A percentile compares a stretch with the other conserved stretches of the same genome.
Conservation (phyloP, 2,329 filamentous ascomycete species). For the Aspergillus pseudoviridinutans region DNA sequence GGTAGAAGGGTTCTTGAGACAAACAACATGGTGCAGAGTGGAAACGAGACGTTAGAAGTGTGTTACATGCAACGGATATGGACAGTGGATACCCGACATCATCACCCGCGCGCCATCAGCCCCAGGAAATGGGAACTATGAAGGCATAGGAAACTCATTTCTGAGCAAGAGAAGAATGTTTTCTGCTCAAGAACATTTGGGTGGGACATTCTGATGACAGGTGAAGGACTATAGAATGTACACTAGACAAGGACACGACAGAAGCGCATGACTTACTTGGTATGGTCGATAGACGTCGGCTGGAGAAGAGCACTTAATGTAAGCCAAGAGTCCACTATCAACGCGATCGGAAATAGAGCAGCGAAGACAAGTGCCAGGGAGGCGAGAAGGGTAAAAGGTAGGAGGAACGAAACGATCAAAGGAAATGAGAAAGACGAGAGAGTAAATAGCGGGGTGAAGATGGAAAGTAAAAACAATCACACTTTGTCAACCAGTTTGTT, state of each 20-base stretch:
- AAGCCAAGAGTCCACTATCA: conserved; percentile 15
- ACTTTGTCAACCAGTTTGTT: neutral
- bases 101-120: neutral
- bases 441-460: neutral
- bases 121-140: neutral
- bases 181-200: neutral
- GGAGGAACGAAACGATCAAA: conserved; percentile 1
- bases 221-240: neutral
- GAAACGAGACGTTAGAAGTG: neutral
- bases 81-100: neutral
- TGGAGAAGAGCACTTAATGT: conserved; percentile 24
- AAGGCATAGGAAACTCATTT: neutral
- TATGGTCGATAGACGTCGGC: conserved; percentile 47
- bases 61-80: neutral
- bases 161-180: neutral
- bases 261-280: conserved; percentile 37
- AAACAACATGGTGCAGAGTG: neutral
- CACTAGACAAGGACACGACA: neutral
- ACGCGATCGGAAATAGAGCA: conserved; percentile 12
- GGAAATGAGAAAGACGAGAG: neutral
- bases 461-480: neutral
- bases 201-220: neutral
- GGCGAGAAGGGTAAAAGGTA: neutral
- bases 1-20: neutral
- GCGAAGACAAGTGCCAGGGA: conserved; percentile 6